These are phyloP conservation scores for Ophiocordyceps sinensis DNA, from an alignment of 2,329 filamentous ascomycete genomes.

Conservation along the genomic window DNA sequence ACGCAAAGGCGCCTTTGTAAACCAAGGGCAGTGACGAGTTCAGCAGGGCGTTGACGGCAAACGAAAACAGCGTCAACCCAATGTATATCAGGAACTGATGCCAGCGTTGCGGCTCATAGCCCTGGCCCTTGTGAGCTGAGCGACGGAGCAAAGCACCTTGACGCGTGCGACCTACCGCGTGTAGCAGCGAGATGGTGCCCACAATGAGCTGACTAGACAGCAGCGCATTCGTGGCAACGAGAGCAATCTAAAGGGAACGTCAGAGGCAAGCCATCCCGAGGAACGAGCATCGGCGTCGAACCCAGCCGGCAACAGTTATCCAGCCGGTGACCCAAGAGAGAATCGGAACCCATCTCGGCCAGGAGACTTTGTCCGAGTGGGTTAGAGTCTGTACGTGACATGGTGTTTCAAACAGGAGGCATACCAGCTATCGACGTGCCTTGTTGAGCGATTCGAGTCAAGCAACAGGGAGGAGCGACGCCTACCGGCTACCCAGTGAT, in stretches of 20 bases:
- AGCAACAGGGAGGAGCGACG: conserved; percentile 35
- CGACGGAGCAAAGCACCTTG: neutral
- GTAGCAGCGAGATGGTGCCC: conserved; percentile 47
- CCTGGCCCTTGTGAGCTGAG: conserved; percentile 4
- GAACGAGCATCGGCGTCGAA: conserved; percentile 2
- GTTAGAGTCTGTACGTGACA: neutral
- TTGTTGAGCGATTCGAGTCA: neutral
- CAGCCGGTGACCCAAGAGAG: conserved; percentile 28
- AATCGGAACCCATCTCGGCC: conserved; percentile 10
- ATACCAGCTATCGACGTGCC: conserved; percentile 2
- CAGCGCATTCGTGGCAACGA: conserved; percentile 54
- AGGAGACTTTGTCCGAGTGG: conserved; percentile 5
- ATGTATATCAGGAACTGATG: conserved; percentile 49
- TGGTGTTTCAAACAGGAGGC: neutral
- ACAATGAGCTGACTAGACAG: conserved; percentile 52
- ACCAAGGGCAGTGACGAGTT: conserved; percentile 22
- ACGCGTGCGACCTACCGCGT: conserved; percentile 19
- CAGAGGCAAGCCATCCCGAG: neutral
- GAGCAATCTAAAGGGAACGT: conserved; percentile 25
- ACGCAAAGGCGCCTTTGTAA: conserved; percentile 53
- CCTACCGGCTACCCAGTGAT: conserved; percentile 53
- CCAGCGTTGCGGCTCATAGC: conserved; percentile 44
- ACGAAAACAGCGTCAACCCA: conserved; percentile 12
- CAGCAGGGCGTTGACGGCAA: conserved; percentile 15
- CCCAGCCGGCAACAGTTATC: conserved; percentile 56